Conservation (phyloP, 352 stramenopile species). For the Globisporangium cystogenes region DNA sequence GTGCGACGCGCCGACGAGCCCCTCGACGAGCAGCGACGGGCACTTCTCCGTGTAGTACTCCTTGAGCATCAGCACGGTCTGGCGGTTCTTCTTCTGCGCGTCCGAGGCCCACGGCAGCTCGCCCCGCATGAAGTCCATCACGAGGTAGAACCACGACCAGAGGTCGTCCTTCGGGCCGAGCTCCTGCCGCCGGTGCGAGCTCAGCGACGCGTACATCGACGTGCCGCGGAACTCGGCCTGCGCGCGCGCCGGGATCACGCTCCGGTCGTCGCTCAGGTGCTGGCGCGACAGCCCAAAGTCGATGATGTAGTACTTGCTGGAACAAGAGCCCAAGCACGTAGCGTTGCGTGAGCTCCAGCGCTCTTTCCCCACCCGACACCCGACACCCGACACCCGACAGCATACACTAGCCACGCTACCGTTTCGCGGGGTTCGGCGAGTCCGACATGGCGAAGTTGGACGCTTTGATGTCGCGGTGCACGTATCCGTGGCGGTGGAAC, state of each 20-base stretch:
- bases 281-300: slow-evolving; percentile 84
- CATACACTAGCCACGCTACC: slow-evolving; percentile 12
- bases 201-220: slow-evolving; percentile 88
- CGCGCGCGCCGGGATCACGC: slow-evolving; percentile 49
- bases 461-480: slow-evolving; percentile 88
- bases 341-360: too few relatives aligned
- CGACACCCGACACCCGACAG: too few relatives aligned
- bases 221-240: slow-evolving; percentile 84
- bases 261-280: slow-evolving; percentile 55
- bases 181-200: slow-evolving; percentile 71
- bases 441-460: slow-evolving; percentile 82
- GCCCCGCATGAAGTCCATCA: slow-evolving; percentile 85
- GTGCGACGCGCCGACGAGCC: slow-evolving; percentile 56
- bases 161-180: slow-evolving; percentile 82
- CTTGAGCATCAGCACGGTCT: slow-evolving; percentile 76
- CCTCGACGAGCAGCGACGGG: slow-evolving; percentile 63
- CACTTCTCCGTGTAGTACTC: slow-evolving; percentile 80
- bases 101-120: slow-evolving; percentile 80
- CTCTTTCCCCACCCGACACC: too few relatives aligned
- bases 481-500: slow-evolving; percentile 81
- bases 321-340: too few relatives aligned
- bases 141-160: slow-evolving; percentile 88
- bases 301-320: slow-evolving; percentile 67
- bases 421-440: slow-evolving; percentile 33
- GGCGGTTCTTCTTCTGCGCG: slow-evolving; percentile 79